phyloP scores from a whole-genome alignment of 169 alveolate genomes.

The Plasmodium gonderi region DNA sequence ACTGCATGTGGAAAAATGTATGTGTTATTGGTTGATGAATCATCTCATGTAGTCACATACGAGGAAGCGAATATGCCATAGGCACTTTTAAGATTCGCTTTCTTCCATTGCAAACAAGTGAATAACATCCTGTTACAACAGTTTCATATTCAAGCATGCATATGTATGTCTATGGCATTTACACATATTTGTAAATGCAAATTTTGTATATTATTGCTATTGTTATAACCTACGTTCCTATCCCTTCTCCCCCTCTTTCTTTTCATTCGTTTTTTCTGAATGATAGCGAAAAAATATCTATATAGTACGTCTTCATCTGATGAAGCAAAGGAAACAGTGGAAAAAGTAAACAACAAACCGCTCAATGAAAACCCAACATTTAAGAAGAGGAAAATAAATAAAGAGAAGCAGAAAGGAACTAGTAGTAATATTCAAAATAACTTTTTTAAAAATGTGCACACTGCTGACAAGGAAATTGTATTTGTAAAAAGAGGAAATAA shows the following conservation, averaged over 20 bases:
- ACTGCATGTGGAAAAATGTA: neutral
- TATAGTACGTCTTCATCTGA: slow-evolving; percentile 65
- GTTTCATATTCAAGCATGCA: neutral
- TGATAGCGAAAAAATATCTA: slow-evolving; percentile 55
- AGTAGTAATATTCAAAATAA: neutral
- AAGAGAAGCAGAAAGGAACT: slow-evolving; percentile 13
- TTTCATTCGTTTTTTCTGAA: slow-evolving; percentile 26
- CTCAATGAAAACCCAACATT: slow-evolving; percentile 16
- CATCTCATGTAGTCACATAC: neutral
- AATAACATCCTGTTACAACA: neutral
- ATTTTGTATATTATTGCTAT: neutral
- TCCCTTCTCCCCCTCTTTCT: neutral
- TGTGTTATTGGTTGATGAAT: neutral
- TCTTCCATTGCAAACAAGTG: neutral
- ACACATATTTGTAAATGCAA: neutral
- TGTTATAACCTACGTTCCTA: neutral
- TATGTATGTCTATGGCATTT: neutral
- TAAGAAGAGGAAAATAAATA: slow-evolving; percentile 52
- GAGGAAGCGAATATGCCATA: neutral
- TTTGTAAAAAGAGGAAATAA: slow-evolving; percentile 1
- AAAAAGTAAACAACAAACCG: neutral
- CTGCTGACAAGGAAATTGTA: neutral
- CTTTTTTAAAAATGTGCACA: slow-evolving; percentile 15
- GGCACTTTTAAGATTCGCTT: slow-evolving; percentile 1
- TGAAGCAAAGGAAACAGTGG: slow-evolving; percentile 19